Conservation (phyloP, 192 early-diverging fungal genomes). For the Phlyctochytrium arcticum region DNA sequence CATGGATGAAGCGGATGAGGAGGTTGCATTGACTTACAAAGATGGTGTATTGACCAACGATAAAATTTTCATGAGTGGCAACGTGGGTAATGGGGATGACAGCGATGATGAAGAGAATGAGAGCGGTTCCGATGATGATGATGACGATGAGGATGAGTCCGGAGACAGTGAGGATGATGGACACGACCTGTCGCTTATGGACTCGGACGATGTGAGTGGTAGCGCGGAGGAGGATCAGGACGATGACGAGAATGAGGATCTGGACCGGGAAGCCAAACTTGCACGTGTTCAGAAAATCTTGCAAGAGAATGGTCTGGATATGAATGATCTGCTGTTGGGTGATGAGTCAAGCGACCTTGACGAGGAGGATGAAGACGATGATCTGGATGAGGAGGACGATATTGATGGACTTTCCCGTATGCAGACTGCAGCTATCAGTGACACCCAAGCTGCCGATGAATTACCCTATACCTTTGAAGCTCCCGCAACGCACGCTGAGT, state of each 20-base stretch:
- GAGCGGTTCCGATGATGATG: slow-evolving; percentile 57
- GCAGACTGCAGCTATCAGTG: slow-evolving; percentile 5
- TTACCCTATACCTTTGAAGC: slow-evolving; percentile 83
- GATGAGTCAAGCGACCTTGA: slow-evolving; percentile 8
- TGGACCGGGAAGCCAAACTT: not conserved
- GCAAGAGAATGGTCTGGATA: slow-evolving; percentile 33
- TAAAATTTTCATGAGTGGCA: slow-evolving; percentile 42
- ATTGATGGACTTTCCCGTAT: not conserved
- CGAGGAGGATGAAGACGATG: slow-evolving; percentile 31
- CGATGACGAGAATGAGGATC: slow-evolving; percentile 25
- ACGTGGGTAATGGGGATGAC: slow-evolving; percentile 44
- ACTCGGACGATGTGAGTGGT: slow-evolving; percentile 39
- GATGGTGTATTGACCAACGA: slow-evolving; percentile 53
- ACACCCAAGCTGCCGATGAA: slow-evolving; percentile 42
- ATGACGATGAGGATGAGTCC: slow-evolving; percentile 45
- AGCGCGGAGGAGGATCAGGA: slow-evolving; percentile 26
- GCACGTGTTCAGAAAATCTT: not conserved
- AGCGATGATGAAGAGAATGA: slow-evolving; percentile 29
- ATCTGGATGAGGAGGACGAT: slow-evolving; percentile 1
- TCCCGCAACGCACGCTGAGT: slow-evolving; percentile 68
- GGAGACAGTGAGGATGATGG: slow-evolving; percentile 54
- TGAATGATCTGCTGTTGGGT: slow-evolving; percentile 24
- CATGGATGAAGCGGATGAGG: slow-evolving; percentile 27
- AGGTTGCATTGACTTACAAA: slow-evolving; percentile 42
- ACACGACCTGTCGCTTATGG: no score